A percentile compares a stretch with the other conserved stretches of the same genome.
Evolutionary conservation across 2,329 filamentous ascomycete genomes (phyloP).

Genomic region (Monilinia aucupariae): DNA sequence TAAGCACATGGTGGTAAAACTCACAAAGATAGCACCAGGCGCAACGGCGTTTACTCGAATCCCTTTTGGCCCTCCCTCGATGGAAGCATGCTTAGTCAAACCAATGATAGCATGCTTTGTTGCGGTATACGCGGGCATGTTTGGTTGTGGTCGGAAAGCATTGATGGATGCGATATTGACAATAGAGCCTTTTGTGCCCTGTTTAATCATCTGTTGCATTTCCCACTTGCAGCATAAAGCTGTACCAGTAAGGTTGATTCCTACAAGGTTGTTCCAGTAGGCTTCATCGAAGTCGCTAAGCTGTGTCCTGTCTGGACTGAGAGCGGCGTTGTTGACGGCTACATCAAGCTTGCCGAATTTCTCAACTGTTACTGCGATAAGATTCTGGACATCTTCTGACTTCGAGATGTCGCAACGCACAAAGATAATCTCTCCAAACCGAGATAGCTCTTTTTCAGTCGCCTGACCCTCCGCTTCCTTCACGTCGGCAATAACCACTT

Average conservation of each 20-base stretch:
- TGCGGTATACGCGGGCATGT: conserved; percentile 29
- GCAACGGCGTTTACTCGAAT: conserved; percentile 38
- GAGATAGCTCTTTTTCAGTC: conserved; percentile 6
- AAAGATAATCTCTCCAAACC: conserved; percentile 1
- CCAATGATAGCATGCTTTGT: conserved; percentile 42
- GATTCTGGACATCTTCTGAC: conserved; percentile 10
- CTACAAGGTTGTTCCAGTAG: conserved; percentile 13
- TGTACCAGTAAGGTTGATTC: conserved; percentile 13
- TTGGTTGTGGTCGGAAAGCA: conserved; percentile 8
- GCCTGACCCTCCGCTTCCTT: conserved; percentile 4
- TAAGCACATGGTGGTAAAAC: conserved; percentile 41
- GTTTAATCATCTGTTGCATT: conserved; percentile 14
- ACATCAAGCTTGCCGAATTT: conserved; percentile 49
- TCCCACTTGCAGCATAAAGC: conserved; percentile 15
- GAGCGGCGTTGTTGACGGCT: conserved; percentile 47
- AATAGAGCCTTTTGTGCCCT: conserved; percentile 13
- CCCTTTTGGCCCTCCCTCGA: conserved; percentile 33
- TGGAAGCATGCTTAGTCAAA: conserved; percentile 39
- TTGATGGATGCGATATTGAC: conserved; percentile 15
- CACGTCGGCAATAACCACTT: conserved; percentile 12
- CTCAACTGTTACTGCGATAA: conserved; percentile 35
- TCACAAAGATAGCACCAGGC: conserved; percentile 34
- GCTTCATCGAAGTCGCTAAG: conserved; percentile 11
- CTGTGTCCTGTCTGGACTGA: conserved; percentile 19
- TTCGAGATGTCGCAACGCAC: conserved; percentile 14